These are phyloP conservation scores for Fusarium globosum DNA, from an alignment of 2,329 filamentous ascomycete genomes.

Conservation along the genomic window DNA sequence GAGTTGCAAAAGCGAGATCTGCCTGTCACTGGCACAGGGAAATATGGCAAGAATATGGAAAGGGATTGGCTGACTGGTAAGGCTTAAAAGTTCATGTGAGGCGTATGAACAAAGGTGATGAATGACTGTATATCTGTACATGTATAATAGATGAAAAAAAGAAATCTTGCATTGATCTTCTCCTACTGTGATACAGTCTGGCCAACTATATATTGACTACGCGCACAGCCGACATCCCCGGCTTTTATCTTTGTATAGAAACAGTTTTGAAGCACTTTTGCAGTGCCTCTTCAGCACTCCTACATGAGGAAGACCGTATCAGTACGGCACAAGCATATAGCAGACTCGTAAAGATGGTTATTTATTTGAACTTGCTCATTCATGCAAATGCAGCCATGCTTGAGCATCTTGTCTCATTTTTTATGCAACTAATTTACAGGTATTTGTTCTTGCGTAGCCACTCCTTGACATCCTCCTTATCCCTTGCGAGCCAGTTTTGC, in stretches of 20 bases:
- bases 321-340: neutral
- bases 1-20: constrained; percentile 73
- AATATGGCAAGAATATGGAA: constrained; percentile 56
- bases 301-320: neutral
- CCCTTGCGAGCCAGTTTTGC: constrained; percentile 64
- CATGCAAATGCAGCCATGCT: neutral
- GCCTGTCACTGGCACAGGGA: constrained; percentile 63
- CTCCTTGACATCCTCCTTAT: constrained; percentile 74
- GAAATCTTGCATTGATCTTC: constrained; percentile 29
- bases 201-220: neutral
- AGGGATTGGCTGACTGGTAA: constrained; percentile 56
- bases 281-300: neutral
- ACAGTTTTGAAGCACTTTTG: neutral
- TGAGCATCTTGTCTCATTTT: neutral
- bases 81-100: constrained; percentile 39
- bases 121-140: constrained; percentile 48
- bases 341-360: neutral
- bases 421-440: constrained; percentile 30
- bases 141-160: constrained; percentile 47
- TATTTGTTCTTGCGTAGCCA: constrained; percentile 60
- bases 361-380: neutral
- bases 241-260: neutral
- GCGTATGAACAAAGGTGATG: constrained; percentile 31
- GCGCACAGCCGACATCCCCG: neutral
- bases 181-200: neutral